Evolutionary conservation across 345 rosid genomes (phyloP).

Genomic region (Hypericum androsaemum): DNA sequence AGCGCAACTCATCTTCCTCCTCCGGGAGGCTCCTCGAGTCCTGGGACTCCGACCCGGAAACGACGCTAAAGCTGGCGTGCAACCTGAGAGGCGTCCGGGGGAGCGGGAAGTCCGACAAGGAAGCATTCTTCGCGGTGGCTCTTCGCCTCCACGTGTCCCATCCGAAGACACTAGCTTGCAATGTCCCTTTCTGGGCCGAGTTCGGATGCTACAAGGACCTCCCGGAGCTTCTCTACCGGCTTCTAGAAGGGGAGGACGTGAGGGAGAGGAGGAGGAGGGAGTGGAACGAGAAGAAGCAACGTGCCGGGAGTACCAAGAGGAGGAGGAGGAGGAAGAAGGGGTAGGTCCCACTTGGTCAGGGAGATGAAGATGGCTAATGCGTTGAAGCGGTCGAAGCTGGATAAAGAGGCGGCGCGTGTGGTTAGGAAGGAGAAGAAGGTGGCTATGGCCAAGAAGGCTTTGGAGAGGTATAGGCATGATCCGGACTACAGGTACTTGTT

Average conservation of each 20-base stretch:
- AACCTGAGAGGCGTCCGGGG: no score
- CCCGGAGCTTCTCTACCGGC: no score
- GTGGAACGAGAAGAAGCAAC: neutral
- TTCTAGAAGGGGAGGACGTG: neutral
- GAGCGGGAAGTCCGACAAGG: no score
- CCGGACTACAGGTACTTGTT: no score
- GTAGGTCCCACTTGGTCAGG: neutral
- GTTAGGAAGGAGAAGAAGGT: neutral
- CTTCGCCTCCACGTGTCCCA: no score
- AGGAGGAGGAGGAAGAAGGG: neutral
- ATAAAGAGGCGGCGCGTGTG: neutral
- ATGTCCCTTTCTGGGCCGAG: neutral
- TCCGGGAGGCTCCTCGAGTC: no score
- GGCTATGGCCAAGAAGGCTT: neutral
- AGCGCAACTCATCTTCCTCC: no score
- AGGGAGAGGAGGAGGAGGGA: neutral
- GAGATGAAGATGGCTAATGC: neutral
- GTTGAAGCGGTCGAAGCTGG: neutral
- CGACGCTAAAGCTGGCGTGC: no score
- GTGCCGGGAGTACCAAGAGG: neutral
- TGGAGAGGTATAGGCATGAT: neutral
- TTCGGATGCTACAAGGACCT: neutral
- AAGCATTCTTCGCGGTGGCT: no score
- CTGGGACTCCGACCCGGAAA: no score
- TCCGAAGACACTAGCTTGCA: neutral